These are phyloP conservation scores for Dipteronia sinensis DNA, from an alignment of 345 rosid species.

Conservation along the genomic window DNA sequence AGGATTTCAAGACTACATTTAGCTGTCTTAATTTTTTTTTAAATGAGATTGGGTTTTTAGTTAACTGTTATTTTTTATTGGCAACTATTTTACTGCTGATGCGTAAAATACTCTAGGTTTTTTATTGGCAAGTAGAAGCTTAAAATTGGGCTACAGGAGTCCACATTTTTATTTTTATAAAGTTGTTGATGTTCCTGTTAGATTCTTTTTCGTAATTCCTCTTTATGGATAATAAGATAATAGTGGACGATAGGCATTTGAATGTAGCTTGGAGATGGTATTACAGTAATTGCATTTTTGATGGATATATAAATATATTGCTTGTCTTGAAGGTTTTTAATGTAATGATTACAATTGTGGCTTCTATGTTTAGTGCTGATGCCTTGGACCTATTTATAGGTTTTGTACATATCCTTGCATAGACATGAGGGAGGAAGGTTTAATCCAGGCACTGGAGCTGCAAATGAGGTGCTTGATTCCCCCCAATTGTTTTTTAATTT, in stretches of 20 bases:
- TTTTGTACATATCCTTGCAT: too few species aligned
- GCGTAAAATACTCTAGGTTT: slow-evolving; percentile 33
- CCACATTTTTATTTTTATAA: background rate
- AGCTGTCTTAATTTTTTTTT: background rate
- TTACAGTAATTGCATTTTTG: background rate
- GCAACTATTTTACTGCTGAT: slow-evolving; percentile 95
- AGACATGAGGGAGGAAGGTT: too few species aligned
- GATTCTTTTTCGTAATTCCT: too few species aligned
- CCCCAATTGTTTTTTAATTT: background rate
- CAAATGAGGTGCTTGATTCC: too few species aligned
- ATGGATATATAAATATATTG: slow-evolving; percentile 1
- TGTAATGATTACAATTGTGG: background rate
- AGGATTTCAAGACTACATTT: background rate
- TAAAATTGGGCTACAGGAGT: background rate
- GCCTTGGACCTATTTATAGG: too few species aligned
- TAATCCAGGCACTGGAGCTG: slow-evolving; percentile 94
- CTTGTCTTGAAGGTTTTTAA: background rate
- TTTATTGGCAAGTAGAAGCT: background rate
- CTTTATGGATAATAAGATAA: background rate
- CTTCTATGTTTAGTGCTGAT: slow-evolving; percentile 9
- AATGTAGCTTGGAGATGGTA: slow-evolving; percentile 9
- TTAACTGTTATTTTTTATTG: slow-evolving; percentile 27
- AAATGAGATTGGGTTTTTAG: slow-evolving; percentile 5
- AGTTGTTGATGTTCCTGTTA: too few species aligned
- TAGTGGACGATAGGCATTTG: background rate